Conservation (phyloP, 371 early-diverging fungal species). For the Chytridium lagenaria region DNA sequence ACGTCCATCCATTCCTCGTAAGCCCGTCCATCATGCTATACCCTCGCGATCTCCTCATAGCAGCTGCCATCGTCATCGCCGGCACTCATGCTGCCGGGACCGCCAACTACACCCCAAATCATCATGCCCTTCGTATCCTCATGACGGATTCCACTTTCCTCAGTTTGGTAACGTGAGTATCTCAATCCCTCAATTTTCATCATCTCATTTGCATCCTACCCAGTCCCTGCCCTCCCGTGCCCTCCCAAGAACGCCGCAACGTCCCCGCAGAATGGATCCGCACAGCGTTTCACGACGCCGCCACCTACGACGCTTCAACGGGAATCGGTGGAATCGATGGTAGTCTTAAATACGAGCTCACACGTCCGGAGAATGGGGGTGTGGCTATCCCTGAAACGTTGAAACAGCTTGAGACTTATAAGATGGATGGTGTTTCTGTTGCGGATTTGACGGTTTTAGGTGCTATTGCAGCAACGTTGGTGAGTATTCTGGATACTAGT, state of each 20-base stretch:
- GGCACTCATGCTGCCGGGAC: not conserved
- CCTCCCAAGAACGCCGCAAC: not conserved
- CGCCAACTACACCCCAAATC: not conserved
- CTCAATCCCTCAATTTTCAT: not conserved
- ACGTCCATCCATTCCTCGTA: no score
- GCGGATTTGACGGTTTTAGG: no score
- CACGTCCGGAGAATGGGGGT: not conserved
- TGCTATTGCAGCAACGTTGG: no score
- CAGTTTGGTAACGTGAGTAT: not conserved
- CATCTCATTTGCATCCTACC: not conserved
- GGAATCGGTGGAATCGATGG: constrained; percentile 2
- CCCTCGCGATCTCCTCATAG: not conserved
- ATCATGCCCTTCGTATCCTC: not conserved
- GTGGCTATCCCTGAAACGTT: not conserved
- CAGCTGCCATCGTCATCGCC: not conserved
- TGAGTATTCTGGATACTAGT: no score
- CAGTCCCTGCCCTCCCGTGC: not conserved
- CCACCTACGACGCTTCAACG: not conserved
- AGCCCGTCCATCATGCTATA: no score
- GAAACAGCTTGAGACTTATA: not conserved
- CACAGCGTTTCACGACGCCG: constrained; percentile 1
- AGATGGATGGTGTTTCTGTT: not conserved
- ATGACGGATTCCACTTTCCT: not conserved
- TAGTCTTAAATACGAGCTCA: not conserved
- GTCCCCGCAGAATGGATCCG: constrained; percentile 2